Conservation (phyloP, 441 rosid genomes). For the Erodium texanum region DNA sequence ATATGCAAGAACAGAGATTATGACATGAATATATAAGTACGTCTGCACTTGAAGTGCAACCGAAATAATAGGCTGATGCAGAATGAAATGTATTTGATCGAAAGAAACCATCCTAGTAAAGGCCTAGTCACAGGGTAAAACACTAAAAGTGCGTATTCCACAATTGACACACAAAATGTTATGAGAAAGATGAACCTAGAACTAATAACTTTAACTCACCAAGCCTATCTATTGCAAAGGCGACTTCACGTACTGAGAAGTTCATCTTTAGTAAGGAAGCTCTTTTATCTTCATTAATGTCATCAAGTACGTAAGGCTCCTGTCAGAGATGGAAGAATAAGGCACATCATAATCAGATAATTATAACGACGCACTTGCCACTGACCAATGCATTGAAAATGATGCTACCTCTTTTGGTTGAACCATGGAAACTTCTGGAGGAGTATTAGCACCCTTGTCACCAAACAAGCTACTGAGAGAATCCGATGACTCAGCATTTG, state of each 20-base stretch:
- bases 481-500: constrained; percentile 39
- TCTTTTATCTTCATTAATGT: constrained; percentile 38
- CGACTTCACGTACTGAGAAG: constrained; percentile 53
- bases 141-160: too few relatives aligned
- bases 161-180: not conserved
- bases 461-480: constrained; percentile 35
- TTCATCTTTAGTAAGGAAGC: constrained; percentile 58
- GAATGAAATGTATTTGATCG: too few relatives aligned
- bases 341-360: not conserved
- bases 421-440: constrained; percentile 22
- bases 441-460: constrained; percentile 30
- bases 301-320: constrained; percentile 58
- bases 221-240: constrained; percentile 64
- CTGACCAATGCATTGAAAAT: too few relatives aligned
- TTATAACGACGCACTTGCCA: too few relatives aligned
- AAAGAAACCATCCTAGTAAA: too few relatives aligned
- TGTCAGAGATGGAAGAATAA: constrained; percentile 16
- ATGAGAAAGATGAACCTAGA: not conserved
- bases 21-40: too few relatives aligned
- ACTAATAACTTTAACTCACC: constrained; percentile 44
- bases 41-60: too few relatives aligned
- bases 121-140: too few relatives aligned
- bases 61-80: too few relatives aligned
- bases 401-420: constrained; percentile 47
- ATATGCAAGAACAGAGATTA: not conserved